Conservation (phyloP, 108 stramenopile species). For the Fragilaria crotonensis region DNA sequence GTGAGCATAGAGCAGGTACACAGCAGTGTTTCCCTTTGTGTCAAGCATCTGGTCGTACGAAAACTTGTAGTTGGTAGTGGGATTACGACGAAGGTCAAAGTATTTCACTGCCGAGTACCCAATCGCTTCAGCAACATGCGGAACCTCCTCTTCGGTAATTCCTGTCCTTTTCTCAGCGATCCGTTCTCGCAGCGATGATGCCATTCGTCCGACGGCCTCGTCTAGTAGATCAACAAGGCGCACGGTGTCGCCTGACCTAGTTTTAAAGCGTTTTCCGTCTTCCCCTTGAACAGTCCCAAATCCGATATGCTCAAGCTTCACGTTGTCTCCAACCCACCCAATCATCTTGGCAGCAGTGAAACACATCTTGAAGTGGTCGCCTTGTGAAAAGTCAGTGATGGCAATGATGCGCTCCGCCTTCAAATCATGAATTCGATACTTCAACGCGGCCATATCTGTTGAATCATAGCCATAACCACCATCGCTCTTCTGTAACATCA, state of each 20-base stretch:
- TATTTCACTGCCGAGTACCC: slow-evolving; percentile 99
- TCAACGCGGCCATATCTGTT: slow-evolving; percentile 98
- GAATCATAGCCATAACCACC: slow-evolving; percentile 99
- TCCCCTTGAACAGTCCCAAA: slow-evolving; percentile 97
- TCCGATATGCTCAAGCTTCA: slow-evolving; percentile 91
- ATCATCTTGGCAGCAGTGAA: slow-evolving; percentile 88
- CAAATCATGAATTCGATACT: slow-evolving; percentile 81
- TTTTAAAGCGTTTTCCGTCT: slow-evolving; percentile 98
- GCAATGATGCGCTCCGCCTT: slow-evolving; percentile 84
- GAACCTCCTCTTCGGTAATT: slow-evolving; percentile 79
- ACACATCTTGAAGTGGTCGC: slow-evolving; percentile 92
- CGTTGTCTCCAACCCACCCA: slow-evolving; percentile 82
- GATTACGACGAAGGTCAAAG: slow-evolving; percentile 96
- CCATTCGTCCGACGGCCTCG: slow-evolving; percentile 90
- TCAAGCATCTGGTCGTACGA: slow-evolving; percentile 98
- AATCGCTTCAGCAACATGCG: slow-evolving; percentile 84
- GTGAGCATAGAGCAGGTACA: slow-evolving; percentile 96
- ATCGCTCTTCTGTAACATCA: slow-evolving; percentile 98
- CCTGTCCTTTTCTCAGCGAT: slow-evolving; percentile 57
- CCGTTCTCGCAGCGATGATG: slow-evolving; percentile 66
- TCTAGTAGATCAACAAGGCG: slow-evolving; percentile 97
- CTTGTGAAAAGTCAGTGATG: slow-evolving; percentile 97
- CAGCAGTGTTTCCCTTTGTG: slow-evolving; percentile 98
- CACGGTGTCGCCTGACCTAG: slow-evolving; percentile 96
- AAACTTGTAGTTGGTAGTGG: slow-evolving; percentile 96